Conservation (phyloP, 202 grass and related monocot species). For the Hordeum pubiflorum region DNA sequence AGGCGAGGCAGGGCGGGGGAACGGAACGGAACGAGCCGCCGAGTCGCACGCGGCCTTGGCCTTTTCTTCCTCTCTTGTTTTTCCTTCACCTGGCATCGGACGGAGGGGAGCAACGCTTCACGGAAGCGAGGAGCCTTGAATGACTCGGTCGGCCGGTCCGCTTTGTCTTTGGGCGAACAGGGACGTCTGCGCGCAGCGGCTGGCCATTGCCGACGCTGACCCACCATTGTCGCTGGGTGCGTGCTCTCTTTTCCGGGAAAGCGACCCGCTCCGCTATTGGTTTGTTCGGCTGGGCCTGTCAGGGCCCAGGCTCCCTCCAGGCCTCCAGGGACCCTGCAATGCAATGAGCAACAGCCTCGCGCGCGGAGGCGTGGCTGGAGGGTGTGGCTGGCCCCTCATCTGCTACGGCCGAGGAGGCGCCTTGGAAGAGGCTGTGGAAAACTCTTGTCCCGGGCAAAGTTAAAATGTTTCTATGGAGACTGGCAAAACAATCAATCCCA, state of each 20-base stretch:
- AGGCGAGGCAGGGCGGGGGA: neutral
- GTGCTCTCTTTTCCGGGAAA: neutral
- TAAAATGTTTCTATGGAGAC: too few species aligned
- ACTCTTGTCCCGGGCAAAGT: too few species aligned
- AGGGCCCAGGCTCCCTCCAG: neutral
- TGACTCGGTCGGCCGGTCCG: too few species aligned
- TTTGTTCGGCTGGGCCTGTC: neutral
- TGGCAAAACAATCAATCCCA: too few species aligned
- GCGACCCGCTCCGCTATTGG: neutral
- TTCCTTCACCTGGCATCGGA: neutral
- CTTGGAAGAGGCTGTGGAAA: too few species aligned
- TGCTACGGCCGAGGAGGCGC: too few species aligned
- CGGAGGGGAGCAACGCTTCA: neutral
- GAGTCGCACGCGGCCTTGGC: neutral
- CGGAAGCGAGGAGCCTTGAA: neutral
- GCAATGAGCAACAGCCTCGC: too few species aligned
- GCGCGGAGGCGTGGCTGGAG: too few species aligned
- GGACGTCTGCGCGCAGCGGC: neutral
- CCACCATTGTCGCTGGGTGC: too few species aligned
- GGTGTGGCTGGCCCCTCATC: too few species aligned
- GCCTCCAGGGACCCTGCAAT: neutral
- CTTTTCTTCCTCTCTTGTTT: neutral
- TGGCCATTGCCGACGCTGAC: neutral
- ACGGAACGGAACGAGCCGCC: neutral
- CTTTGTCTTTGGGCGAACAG: neutral